These are phyloP conservation scores for Cutaneotrichosporon cavernicola DNA, from an alignment of 1,284 basidiomycete genomes.

Conservation along the genomic window DNA sequence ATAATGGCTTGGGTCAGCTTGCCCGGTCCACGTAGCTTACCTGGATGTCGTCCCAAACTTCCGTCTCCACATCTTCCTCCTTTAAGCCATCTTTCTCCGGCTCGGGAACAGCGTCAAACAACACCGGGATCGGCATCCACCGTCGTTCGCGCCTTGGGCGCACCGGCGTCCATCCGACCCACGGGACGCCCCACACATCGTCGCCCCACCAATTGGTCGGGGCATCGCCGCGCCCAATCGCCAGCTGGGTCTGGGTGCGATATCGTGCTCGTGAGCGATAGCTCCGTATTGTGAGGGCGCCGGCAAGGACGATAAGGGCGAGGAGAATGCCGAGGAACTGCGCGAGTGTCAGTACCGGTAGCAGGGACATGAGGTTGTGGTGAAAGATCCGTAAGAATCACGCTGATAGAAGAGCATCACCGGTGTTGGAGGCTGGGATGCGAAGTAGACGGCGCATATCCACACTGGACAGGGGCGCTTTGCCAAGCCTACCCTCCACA, in stretches of 20 bases:
- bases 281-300: slow-evolving; percentile 34
- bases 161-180: slow-evolving; percentile 1
- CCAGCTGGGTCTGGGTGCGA: slow-evolving; percentile 41
- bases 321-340: slow-evolving; percentile 49
- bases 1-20: slow-evolving; percentile 19
- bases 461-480: too few species aligned
- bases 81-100: slow-evolving; percentile 1
- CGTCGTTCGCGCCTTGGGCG: slow-evolving; percentile 6
- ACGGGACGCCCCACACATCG: slow-evolving; percentile 8
- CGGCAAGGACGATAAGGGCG: slow-evolving; percentile 37
- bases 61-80: not conserved
- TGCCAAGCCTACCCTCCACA: too few species aligned
- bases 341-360: slow-evolving; percentile 1
- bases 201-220: slow-evolving; percentile 19
- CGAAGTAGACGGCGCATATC: not conserved
- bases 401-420: not conserved
- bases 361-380: not conserved
- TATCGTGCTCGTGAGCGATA: slow-evolving; percentile 41
- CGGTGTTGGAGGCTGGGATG: not conserved
- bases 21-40: not conserved
- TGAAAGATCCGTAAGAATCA: too few species aligned
- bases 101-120: slow-evolving; percentile 27
- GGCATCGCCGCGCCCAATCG: slow-evolving; percentile 42
- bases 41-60: not conserved
- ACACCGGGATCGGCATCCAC: slow-evolving; percentile 33